These are phyloP conservation scores for Suillus americanus DNA, from an alignment of 768 basidiomycete genomes.

Conservation along the genomic window DNA sequence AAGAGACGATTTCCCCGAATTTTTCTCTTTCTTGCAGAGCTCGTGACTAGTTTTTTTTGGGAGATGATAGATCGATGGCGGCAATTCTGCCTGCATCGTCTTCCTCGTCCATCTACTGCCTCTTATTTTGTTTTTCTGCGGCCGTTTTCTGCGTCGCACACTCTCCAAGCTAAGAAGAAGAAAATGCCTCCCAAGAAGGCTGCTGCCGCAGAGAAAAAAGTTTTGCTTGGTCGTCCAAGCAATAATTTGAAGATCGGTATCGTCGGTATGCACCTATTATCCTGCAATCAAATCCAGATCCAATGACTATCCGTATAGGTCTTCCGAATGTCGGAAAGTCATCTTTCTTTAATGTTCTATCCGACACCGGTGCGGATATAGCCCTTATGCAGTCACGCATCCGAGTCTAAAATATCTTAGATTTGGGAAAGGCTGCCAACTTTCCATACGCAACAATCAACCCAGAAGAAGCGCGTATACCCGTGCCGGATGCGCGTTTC, in stretches of 20 bases:
- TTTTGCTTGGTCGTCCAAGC: conserved; percentile 83
- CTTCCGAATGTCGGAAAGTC: conserved; percentile 98
- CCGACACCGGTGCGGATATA: conserved; percentile 70
- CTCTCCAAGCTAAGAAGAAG: conserved; percentile 52
- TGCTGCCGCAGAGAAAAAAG: conserved; percentile 74
- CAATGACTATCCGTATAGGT: conserved; percentile 42
- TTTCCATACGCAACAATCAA: conserved; percentile 96
- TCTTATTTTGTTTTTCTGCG: conserved; percentile 18
- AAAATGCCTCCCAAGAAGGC: conserved; percentile 95
- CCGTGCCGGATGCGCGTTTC: conserved; percentile 91
- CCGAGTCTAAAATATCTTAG: conserved; percentile 35
- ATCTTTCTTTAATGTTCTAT: conserved; percentile 97
- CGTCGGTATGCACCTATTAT: conserved; percentile 73
- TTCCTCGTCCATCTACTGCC: conserved; percentile 14
- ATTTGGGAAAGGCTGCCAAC: conserved; percentile 93
- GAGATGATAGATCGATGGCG: conserved; percentile 30
- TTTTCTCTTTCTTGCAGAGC: conserved; percentile 4
- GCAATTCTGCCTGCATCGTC: conserved; percentile 11
- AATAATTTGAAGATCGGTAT: conserved; percentile 99
- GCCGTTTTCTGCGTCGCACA: conserved; percentile 38
- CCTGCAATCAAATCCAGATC: background rate
- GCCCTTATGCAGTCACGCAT: conserved; percentile 1
- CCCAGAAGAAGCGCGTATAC: conserved; percentile 94
- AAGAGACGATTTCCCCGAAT: background rate
- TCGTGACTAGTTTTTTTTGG: conserved; percentile 12